Percentiles rank a stretch among this genome's conserved stretches.
Evolutionary conservation across 768 basidiomycete genomes (phyloP).

Genomic region (Hirschioporus abietinus): DNA sequence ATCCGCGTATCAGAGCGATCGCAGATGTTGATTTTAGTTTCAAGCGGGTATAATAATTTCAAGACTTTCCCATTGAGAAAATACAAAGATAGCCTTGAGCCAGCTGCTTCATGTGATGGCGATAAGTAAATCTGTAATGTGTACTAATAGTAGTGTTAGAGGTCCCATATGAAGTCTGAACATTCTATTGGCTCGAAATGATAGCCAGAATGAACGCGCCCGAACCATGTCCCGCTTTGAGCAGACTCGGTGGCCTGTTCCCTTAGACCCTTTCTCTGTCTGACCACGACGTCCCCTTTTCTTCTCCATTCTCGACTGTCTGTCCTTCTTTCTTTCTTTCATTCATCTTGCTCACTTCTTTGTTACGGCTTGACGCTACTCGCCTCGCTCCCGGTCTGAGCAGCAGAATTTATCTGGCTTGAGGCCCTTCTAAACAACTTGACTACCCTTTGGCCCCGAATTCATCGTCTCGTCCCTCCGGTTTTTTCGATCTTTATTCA

Average conservation of each 20-base stretch:
- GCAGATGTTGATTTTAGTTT: too few relatives aligned
- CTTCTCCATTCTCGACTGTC: background rate
- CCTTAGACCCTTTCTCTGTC: background rate
- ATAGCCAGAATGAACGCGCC: background rate
- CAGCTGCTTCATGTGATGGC: background rate
- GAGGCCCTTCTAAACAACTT: background rate
- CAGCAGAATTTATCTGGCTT: background rate
- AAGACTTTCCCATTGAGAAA: too few relatives aligned
- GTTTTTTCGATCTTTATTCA: background rate
- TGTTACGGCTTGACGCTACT: background rate
- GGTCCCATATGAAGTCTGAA: background rate
- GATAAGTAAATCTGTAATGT: background rate
- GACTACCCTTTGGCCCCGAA: background rate
- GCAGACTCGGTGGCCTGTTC: background rate
- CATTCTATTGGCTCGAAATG: background rate
- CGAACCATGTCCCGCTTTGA: background rate
- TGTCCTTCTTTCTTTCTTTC: background rate
- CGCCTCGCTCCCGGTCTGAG: constrained; percentile 1
- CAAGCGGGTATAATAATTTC: too few relatives aligned
- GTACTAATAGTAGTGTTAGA: background rate
- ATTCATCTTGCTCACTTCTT: background rate
- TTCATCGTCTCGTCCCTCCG: background rate
- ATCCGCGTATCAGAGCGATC: too few relatives aligned
- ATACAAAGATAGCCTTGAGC: background rate
- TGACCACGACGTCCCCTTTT: background rate